A percentile compares a stretch with the other conserved stretches of the same genome.
Evolutionary conservation across 2,329 filamentous ascomycete species (phyloP).

Genomic region (Cytospora paraplurivora): DNA sequence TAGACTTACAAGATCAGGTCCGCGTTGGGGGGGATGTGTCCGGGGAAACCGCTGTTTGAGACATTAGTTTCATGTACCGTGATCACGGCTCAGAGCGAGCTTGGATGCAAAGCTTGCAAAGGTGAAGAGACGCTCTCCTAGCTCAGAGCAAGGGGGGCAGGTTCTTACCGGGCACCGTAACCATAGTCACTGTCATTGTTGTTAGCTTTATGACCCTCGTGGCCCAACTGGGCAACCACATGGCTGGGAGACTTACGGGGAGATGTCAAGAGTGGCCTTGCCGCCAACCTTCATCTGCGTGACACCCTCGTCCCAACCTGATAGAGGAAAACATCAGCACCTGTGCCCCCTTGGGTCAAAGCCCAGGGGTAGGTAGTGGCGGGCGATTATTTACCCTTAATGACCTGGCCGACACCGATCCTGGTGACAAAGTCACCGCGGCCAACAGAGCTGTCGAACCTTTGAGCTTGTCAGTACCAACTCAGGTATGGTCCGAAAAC

Average conservation of each 20-base stretch:
- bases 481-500: slow-evolving; percentile 17
- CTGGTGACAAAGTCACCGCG: slow-evolving; percentile 73
- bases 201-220: slow-evolving; percentile 1
- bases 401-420: slow-evolving; percentile 85
- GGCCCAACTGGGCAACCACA: neutral
- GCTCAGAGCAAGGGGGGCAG: neutral
- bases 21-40: slow-evolving; percentile 73
- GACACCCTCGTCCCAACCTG: slow-evolving; percentile 87
- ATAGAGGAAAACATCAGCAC: slow-evolving; percentile 25
- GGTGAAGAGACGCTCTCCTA: neutral
- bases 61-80: slow-evolving; percentile 31
- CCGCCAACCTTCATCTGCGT: slow-evolving; percentile 85
- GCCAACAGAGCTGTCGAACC: slow-evolving; percentile 86
- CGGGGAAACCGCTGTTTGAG: slow-evolving; percentile 69
- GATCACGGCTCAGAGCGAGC: neutral
- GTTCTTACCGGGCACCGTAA: slow-evolving; percentile 62
- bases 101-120: neutral
- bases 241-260: slow-evolving; percentile 57
- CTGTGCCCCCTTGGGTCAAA: slow-evolving; percentile 19
- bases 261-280: slow-evolving; percentile 82
- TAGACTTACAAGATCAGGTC: slow-evolving; percentile 76
- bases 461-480: slow-evolving; percentile 44
- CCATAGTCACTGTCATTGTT: slow-evolving; percentile 57
- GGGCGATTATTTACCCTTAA: slow-evolving; percentile 65
- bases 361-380: no score